Percentiles rank a stretch among this genome's conserved stretches.
Conservation (phyloP, 495 filamentous ascomycete genomes). For the Copromyces sp. region DNA sequence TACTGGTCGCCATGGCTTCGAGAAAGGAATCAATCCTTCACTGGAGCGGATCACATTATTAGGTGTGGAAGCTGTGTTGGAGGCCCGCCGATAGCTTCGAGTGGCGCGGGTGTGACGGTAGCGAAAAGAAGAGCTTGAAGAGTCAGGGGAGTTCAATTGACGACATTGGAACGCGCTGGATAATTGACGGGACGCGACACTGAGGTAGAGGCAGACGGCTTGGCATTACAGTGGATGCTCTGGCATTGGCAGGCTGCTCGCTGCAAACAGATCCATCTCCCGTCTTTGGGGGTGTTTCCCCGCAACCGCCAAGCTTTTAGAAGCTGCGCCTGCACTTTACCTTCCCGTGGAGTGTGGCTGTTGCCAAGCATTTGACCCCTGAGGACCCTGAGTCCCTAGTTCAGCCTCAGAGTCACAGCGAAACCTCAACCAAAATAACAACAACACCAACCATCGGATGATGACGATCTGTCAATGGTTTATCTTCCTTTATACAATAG, state of each 20-base stretch:
- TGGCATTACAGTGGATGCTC: neutral
- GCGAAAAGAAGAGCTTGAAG: neutral
- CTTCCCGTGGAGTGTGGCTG: neutral
- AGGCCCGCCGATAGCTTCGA: neutral
- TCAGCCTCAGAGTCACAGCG: neutral
- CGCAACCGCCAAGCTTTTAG: neutral
- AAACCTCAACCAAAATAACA: neutral
- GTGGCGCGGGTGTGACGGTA: neutral
- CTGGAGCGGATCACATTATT: neutral
- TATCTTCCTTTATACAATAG: neutral
- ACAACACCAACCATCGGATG: neutral
- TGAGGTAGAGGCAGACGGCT: neutral
- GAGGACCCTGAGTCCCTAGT: neutral
- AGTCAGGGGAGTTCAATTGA: neutral
- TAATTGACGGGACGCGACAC: neutral
- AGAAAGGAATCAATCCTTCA: neutral
- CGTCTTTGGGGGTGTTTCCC: neutral
- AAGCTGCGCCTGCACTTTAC: neutral
- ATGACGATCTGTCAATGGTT: neutral
- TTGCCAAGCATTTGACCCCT: neutral
- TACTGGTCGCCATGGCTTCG: constrained; percentile 18
- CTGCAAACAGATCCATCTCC: neutral
- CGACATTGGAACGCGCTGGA: neutral
- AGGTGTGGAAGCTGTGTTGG: neutral
- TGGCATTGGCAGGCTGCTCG: neutral